Evolutionary conservation across 768 basidiomycete genomes (phyloP), one percentile per base, ranked within the genome.

Genomic region (Lactarius evosmus): DNA sequence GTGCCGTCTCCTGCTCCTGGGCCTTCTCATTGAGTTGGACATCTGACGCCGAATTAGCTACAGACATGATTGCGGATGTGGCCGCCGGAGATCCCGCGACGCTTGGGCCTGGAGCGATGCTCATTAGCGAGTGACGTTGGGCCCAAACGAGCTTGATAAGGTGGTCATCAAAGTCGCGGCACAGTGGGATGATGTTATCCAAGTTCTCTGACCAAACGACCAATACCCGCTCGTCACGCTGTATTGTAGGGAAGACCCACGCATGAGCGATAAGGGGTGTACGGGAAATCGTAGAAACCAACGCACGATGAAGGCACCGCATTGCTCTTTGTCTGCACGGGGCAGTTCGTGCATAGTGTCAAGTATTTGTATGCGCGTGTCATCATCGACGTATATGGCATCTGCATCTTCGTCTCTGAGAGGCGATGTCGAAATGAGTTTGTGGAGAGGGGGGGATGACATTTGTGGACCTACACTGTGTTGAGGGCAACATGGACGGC

Each of bases 321-420:
- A 93, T 70, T 95, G 93, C 72, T 95, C 93, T 77, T 94, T 95
- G 72, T 95, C 90, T 7, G 92, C 92, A 44, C 82, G 81, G 7
- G 87, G 83, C 46, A 95, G 77, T 61, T 83, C 80, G 58, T 72
- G 70, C 68, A 95, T 84, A 17, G 83, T 83, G 63, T 91, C 87
- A 29, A 95, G 74, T 61, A 95, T 85, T 74, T 95, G 93, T 58
- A 95, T 95, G 7, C 91, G 87, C 1, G 92, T 95, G 72, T 93
- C 85, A 60, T 74, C 72, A 75, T 92, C 89, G 65, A 95, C 81
- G 69, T 86, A 86, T 66, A 91, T 84, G 33, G 82, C 83, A 11
- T 73, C 74, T 1, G 82, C 81, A 68, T 87, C 82, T 6, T 87
- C 85, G 19, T 80, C 68, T 29, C 89, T 90, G 71, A 3, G 51